phyloP scores from a whole-genome alignment of 257 asterid species.

The Gentiana straminea region DNA sequence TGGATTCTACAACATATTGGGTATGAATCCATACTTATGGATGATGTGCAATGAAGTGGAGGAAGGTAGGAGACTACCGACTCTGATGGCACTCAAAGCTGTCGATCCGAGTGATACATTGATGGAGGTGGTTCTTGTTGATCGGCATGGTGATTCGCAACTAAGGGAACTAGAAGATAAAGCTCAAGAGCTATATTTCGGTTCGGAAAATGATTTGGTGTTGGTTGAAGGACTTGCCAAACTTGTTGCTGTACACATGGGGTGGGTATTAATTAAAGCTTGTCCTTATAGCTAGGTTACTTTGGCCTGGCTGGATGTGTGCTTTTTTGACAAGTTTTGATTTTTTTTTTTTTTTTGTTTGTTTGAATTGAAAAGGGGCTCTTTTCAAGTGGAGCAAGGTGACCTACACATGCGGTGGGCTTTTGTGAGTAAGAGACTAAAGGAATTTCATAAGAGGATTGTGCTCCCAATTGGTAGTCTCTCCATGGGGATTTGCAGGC shows the following conservation, averaged over 20 bases:
- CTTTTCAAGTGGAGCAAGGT: conserved; percentile 82
- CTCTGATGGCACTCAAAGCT: conserved; percentile 57
- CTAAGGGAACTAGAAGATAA: conserved; percentile 90
- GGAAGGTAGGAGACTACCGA: conserved; percentile 72
- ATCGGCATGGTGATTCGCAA: conserved; percentile 67
- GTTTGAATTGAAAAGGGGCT: conserved; percentile 52
- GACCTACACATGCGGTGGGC: conserved; percentile 71
- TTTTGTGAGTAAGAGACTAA: conserved; percentile 43
- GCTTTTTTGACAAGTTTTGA: conserved; percentile 11
- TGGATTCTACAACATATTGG: conserved; percentile 83
- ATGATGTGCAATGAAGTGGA: conserved; percentile 72
- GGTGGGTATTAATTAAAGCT: conserved; percentile 33
- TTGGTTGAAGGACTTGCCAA: conserved; percentile 80
- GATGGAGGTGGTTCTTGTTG: conserved; percentile 77
- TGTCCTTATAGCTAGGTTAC: background rate
- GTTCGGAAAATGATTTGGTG: conserved; percentile 56
- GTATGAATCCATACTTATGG: conserved; percentile 91
- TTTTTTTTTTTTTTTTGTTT: conserved; percentile 8
- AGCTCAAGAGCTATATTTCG: conserved; percentile 76
- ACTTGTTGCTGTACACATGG: conserved; percentile 90
- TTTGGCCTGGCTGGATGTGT: conserved; percentile 6
- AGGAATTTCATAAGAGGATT: conserved; percentile 60
- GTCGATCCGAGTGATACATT: conserved; percentile 53
- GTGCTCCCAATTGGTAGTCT: conserved; percentile 79
- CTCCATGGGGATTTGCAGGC: conserved; percentile 93